Evolutionary conservation across 148 eudicot genomes (phyloP).

Genomic region (Camellia japonica): DNA sequence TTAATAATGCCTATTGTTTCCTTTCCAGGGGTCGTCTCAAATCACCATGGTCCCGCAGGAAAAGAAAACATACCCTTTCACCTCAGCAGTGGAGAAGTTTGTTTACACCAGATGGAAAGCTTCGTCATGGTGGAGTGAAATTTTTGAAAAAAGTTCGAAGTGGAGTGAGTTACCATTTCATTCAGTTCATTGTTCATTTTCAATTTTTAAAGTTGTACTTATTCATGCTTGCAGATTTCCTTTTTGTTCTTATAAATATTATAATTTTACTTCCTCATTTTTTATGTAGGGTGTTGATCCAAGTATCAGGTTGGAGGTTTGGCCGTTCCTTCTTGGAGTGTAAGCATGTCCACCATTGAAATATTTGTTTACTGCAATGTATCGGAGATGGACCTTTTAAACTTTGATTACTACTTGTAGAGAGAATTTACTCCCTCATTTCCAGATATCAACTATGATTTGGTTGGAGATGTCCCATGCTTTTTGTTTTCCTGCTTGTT

Average conservation of each 20-base stretch:
- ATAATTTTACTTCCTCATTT: slow-evolving; percentile 11
- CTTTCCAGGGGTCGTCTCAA: slow-evolving; percentile 71
- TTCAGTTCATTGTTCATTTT: neutral
- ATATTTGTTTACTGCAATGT: neutral
- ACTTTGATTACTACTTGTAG: neutral
- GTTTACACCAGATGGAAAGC: slow-evolving; percentile 75
- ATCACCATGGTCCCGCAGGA: slow-evolving; percentile 96
- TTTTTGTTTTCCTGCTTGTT: neutral
- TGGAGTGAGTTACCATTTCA: slow-evolving; percentile 55
- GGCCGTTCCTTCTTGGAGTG: slow-evolving; percentile 99
- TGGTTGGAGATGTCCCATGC: neutral
- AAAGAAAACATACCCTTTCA: slow-evolving; percentile 70
- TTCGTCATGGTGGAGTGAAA: slow-evolving; percentile 75
- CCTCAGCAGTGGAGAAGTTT: slow-evolving; percentile 70
- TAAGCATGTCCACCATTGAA: slow-evolving; percentile 43
- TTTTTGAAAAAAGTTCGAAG: slow-evolving; percentile 92
- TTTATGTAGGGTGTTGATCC: slow-evolving; percentile 84
- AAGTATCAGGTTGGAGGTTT: slow-evolving; percentile 84
- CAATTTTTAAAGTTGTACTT: neutral
- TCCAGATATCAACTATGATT: neutral
- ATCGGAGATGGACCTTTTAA: neutral
- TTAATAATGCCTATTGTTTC: neutral
- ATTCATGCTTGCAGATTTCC: neutral
- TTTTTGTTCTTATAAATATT: neutral
- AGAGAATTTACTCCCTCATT: neutral